Evolutionary conservation across 164 flowering plant species (phyloP), one percentile per base, ranked within the genome.

Genomic region (Protea cynaroides): DNA sequence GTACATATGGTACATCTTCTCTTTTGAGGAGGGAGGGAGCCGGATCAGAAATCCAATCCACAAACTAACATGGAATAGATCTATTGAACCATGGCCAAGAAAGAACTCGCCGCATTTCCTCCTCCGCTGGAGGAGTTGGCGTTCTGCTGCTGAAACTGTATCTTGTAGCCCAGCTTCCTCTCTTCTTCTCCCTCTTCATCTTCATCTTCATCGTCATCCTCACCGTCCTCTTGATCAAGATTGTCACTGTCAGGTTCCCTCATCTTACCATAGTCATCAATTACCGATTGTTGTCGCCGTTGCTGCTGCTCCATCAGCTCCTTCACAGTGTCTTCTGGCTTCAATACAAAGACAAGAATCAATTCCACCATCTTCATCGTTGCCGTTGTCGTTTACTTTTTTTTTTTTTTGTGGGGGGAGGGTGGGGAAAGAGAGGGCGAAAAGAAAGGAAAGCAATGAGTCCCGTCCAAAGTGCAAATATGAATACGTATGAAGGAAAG

Each of bases 281-380:
- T 72, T 52, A 57, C 46, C 29, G n/a, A n/a, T n/a, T 38, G 21
- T 25, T 61, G 60, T 56, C 34, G 74, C 25, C 44, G 61, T 8
- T 58, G 72, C 62, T 58, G 73, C 54, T 57, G 76, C 22, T 64
- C 70, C 65, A 78, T 78, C 72, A 82, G 63, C 81, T 77, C 84
- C 76, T 77, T 85, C 85, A 83, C 77, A 67, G 80, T 78, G 89
- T 79, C 89, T 81, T 77, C 89, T 81, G 89, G 89, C 89, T 85
- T 85, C 89, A 85, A 74, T 75, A 62, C 75, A 69, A 76, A 71
- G 70, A 65, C 71, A 70, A 73, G 50, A 75, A 81, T 82, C 83
- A 82, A 69, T 67, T 69, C 70, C 70, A 69, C 71, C 61, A 29
- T 29, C 34, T 2, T 29, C 0, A 29, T 29, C 5, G 34, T 3